phyloP scores from a whole-genome alignment of 768 basidiomycete species.

The Cystobasidium onofrii region DNA sequence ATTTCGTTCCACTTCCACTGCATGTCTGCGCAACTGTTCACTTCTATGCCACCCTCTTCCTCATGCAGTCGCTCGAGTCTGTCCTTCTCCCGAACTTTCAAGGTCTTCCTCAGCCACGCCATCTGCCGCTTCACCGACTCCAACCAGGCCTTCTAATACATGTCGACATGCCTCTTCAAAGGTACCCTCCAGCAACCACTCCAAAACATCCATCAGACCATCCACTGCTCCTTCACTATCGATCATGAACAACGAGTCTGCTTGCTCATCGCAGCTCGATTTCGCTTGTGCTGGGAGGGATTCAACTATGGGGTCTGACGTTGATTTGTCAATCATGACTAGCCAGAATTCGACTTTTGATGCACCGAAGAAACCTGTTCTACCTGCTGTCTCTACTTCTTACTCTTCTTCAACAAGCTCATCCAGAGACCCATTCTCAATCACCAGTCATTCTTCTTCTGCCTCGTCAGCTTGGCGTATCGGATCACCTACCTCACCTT shows the following conservation, averaged over 20 bases:
- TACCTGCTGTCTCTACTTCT: neutral
- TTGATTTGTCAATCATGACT: too few species aligned
- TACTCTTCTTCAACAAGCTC: neutral
- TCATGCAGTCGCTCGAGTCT: conserved; percentile 12
- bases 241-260: neutral
- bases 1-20: neutral
- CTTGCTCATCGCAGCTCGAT: neutral
- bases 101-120: neutral
- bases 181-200: neutral
- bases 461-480: neutral
- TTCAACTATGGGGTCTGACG: neutral
- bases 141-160: neutral
- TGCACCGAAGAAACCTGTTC: neutral
- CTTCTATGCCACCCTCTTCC: neutral
- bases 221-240: conserved; percentile 3
- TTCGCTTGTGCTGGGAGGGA: neutral
- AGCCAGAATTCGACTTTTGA: neutral
- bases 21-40: neutral
- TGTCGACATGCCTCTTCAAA: neutral
- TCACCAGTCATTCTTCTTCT: too few species aligned
- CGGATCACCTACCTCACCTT: neutral
- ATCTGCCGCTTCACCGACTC: neutral
- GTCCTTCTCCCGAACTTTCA: conserved; percentile 4
- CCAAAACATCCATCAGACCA: neutral
- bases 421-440: neutral